Conservation (phyloP, 768 basidiomycete species). For the Boletus edulis region DNA sequence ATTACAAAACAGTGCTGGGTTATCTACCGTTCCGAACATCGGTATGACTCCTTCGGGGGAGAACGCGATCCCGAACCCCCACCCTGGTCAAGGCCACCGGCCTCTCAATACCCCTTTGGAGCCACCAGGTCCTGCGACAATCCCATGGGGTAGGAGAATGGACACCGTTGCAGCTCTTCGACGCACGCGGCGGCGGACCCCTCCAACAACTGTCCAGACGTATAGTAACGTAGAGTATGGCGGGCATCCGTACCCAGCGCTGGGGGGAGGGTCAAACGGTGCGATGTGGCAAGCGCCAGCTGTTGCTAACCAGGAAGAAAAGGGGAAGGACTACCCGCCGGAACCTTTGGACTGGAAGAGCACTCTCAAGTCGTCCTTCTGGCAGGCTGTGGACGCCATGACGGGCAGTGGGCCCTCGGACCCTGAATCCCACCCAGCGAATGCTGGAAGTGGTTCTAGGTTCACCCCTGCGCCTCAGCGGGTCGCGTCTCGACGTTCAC, state of each 20-base stretch:
- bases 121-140: conserved; percentile 20
- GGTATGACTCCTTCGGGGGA: not conserved
- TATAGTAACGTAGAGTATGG: conserved; percentile 11
- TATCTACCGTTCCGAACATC: not conserved
- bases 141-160: conserved; percentile 29
- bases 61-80: not conserved
- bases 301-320: not conserved
- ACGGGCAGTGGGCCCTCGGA: conserved; percentile 39
- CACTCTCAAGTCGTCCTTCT: conserved; percentile 42
- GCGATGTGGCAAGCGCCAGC: not conserved
- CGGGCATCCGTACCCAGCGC: conserved; percentile 10
- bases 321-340: not conserved
- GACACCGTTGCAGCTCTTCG: conserved; percentile 25
- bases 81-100: not conserved
- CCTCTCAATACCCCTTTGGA: conserved; percentile 3
- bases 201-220: conserved; percentile 3
- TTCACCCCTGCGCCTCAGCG: conserved; percentile 24
- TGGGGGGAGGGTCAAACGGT: not conserved
- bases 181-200: conserved; percentile 7
- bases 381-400: conserved; percentile 49
- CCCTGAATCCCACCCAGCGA: not conserved
- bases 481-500: conserved; percentile 11
- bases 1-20: not conserved
- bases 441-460: conserved; percentile 9
- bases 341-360: conserved; percentile 39